Base-by-base conservation (phyloP, 129 eudicot genomes). In the Solidago caesia region DNA sequence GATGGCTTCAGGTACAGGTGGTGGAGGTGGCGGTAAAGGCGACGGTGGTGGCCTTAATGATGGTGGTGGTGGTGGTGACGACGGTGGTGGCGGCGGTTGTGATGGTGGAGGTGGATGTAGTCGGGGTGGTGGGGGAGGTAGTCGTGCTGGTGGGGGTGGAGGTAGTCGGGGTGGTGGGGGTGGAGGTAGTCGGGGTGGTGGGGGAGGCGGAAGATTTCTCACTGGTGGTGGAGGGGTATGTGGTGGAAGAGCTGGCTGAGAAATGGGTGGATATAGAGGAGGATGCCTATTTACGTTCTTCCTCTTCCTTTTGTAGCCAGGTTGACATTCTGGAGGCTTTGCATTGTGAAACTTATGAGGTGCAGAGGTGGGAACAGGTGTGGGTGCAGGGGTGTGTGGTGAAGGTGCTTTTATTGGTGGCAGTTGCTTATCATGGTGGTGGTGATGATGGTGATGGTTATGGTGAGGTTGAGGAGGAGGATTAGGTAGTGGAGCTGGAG, bases 371-470 rank as follows among this genome's bases (percentile, higher is more conserved):
- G 87, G 83, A 62, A 67, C 74, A 1, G 77, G 84, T 26, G 85
- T 70, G 15, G 77, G 70, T 8, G 82, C 77, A 29, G 90, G 89
- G 41, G 88, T 73, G 61, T 67, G 82, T 71, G 91, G 92, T 47
- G 88, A 82, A 79, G 97, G 97, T 81, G 98, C 74, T 43, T 73
- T 72, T 62, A 75, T 85, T 63, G 96, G 92, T 64, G 93, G 33
- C 39, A 62, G 62, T 76, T 55, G 75, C 10, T 47, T 67, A 25
- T 79, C 64, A 27, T 83, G 80, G 43, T 81, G 95, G 60, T 82
- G 90, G 66, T 83, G 90, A 65, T 85, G 89, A 49, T 85, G 90
- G 41, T 81, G 96, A 25, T 82, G 89, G 44, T 88, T 87, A 65
- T 82, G 91, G 74, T 81, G 89, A 74, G 82, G 84, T 53, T 80